Percentiles rank a stretch among this genome's conserved stretches.
Conservation (phyloP, 306 rosid genomes). For the Aeschynomene evenia region DNA sequence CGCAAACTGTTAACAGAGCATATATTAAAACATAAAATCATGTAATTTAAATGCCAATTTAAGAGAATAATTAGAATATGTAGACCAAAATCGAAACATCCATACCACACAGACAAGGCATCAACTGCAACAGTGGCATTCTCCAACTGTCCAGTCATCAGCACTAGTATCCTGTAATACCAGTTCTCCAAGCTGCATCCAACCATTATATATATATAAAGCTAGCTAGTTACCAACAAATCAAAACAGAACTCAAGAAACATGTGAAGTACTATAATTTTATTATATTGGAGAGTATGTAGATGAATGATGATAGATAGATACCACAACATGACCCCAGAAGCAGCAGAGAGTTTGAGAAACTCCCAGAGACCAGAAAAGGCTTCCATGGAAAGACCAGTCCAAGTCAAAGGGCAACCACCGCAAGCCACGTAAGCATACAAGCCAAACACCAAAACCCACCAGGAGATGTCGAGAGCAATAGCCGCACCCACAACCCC, state of each 20-base stretch:
- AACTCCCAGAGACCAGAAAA: constrained; percentile 74
- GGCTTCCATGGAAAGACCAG: constrained; percentile 59
- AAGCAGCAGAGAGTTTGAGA: constrained; percentile 59
- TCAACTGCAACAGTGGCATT: constrained; percentile 71
- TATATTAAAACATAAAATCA: too few relatives aligned
- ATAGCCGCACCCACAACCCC: constrained; percentile 70
- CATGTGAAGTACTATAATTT: neutral
- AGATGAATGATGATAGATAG: neutral
- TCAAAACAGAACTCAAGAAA: too few relatives aligned
- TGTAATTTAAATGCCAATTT: neutral
- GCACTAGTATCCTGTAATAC: constrained; percentile 63
- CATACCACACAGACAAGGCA: constrained; percentile 75
- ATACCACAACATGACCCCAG: constrained; percentile 79
- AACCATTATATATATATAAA: too few relatives aligned
- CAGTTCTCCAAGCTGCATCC: constrained; percentile 66
- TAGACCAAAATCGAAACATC: neutral
- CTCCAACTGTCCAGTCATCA: constrained; percentile 67
- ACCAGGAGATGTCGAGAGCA: constrained; percentile 67
- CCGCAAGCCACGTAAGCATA: constrained; percentile 43
- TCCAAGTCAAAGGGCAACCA: constrained; percentile 74
- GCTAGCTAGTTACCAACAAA: neutral
- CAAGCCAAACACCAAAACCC: constrained; percentile 58
- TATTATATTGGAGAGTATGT: too few relatives aligned
- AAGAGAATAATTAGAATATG: neutral
- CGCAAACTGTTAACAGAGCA: neutral